Evolutionary conservation across 1,284 basidiomycete genomes (phyloP), one percentile per base, ranked within the genome.

Genomic region (Moniliophthora roreri): DNA sequence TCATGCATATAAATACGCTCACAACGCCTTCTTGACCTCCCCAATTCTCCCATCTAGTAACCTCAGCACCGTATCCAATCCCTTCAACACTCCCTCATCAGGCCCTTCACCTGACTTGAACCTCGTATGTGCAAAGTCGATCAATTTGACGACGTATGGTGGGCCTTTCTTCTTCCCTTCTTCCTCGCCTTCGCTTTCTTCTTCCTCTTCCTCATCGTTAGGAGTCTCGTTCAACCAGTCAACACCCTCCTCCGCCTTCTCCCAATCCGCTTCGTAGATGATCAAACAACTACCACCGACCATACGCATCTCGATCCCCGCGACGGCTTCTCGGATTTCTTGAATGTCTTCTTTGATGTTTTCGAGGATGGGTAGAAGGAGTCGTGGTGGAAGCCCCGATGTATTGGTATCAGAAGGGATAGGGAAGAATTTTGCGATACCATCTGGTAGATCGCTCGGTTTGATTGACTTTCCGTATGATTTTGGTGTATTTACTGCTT

Each of bases 91-190:
- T 0, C 93, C 89, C 45, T 80, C 67, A 68, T 98, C 95, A 0
- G 86, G 83, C 1, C 95, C 95, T 62, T 85, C 67, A 0, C 90
- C 92, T 0, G 84, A 79, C 1, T 73, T 78, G 8, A 90, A 61
- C 34, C 79, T 75, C 3, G 93, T 90, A 69, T 98, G 96, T 3
- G 93, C 95, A 69, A 98, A 98, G 73, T 98, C 95, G 56, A 98
- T 98, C 58, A 97, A 71, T 55, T 87, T 87, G 53, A 96, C 77
- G 8, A 77, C 73, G 58, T 81, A 86, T 8, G 89, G 80, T 13
- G 81, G 78, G 6, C 79, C 76, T 48, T 60, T 58, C 35, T 66
- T 66, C 49, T 68, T 68, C 48, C 69, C 36, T 72, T 63, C 4
- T 62, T 63, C 62, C 49, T 74, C 58, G 41, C 69, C 60, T 49